Evolutionary conservation across 306 rosid species (phyloP), one percentile per base, ranked within the genome.

Genomic region (Acacia melanoxylon): DNA sequence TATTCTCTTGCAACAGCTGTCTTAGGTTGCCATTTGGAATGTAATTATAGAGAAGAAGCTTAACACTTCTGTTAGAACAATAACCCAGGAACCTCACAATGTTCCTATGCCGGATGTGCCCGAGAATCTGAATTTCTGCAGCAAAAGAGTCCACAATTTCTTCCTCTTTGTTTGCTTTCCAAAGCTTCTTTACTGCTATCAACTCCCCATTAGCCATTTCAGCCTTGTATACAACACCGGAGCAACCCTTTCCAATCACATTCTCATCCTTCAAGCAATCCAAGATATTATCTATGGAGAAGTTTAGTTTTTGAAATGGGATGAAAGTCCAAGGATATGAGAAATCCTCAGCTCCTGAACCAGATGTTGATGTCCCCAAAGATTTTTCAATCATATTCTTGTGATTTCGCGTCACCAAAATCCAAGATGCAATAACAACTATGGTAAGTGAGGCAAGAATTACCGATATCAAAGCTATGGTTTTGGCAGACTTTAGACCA

Each of bases 261-360:
- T 95, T 93, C 42, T 93, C 99, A 66, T 93, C 97, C 74, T 91
- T 95, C 91, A 95, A 84, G 85, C 98, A 92, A 79, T 91, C 92
- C 89, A 95, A 80, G 86, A 95, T 93, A 84, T 89, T 92, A 56
- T 86, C 98, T 41, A 95, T 78, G 76, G 88, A 86, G 90, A 95
- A 92, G 83, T 88, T 92, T 49, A 95, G 88, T 86, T 95, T 95
- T 82, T 93, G 98, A 82, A 95, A 95, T 8, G 99, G 99, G 77
- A 95, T 95, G 88, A 95, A 95, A 82, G 94, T 90, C 99, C 99
- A 95, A 16, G 99, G 99, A 83, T 95, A 93, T 10, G 99, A 95
- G 89, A 95, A 95, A 89, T 95, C 99, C 80, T 95, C 98, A n/a
- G 87, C 91, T 63, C 93, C 93, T 10, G 92, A 80, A 24, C 91